Base-by-base conservation (phyloP, 805 yeast species). In the Metschnikowia peoriensis region DNA sequence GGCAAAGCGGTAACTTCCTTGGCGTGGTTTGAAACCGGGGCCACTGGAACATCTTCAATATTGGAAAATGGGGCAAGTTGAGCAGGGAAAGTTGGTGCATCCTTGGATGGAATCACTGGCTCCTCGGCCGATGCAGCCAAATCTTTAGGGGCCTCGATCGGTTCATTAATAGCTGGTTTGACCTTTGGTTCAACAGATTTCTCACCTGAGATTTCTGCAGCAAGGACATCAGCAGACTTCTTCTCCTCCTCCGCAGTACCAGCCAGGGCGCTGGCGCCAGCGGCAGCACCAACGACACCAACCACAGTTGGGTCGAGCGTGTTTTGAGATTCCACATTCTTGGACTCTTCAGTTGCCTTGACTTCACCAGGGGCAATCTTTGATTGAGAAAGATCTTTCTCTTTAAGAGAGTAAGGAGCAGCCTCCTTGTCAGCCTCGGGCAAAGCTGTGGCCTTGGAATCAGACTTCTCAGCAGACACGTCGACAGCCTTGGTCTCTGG, bases 1-100 rank as follows among this genome's bases (percentile, higher is more conserved):
- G 58, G 62, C 29, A 58, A 51, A 29, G 62, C 62, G 10, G 59
- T 58, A 16, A 57, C 61, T 35, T 57, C 62, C 54, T 59, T 57
- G 37, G 61, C 52, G 7, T 32, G 39, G 37, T 32, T 35, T 2
- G 49, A 41, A 7, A 46, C 42, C 5, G 53, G 48, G 9, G 22
- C 51, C 11, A 43, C 38, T 34, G 49, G 28, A 14, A 41, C 50
- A 17, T 50, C 53, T 28, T 46, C 46, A 15, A 46, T 45, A 38
- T 41, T 39, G 22, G 49, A 49, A 27, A 32, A 17, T 9, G 53
- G 43, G n/a, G 49, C 56, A n/a, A 49, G 47, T 34, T 43, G 47
- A 9, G 29, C 48, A 12, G 52, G 46, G n/a, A 17, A 40, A 3
- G 38, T 27, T n/a, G 51, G 51, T n/a, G 37, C 41, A 29, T 34